Evolutionary conservation across 208 protist genomes (phyloP).

Genomic region (Phytomonas sp.): DNA sequence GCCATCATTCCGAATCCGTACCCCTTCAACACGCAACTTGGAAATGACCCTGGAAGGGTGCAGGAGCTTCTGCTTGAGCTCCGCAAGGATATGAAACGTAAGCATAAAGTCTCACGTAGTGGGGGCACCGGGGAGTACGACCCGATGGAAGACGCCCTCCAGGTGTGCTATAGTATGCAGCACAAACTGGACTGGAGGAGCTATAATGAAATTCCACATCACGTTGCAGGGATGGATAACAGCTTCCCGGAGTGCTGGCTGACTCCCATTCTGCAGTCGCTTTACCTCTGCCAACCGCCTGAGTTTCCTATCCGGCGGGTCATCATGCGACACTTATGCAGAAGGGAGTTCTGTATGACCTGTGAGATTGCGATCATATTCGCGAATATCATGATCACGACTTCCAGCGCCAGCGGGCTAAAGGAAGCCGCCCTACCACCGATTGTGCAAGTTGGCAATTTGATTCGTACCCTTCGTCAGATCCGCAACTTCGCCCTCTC

Average conservation of each 20-base stretch:
- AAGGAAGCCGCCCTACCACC: conserved; percentile 59
- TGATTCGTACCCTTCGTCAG: conserved; percentile 79
- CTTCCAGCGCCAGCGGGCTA: conserved; percentile 34
- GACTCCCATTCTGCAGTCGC: conserved; percentile 67
- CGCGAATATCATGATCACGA: conserved; percentile 77
- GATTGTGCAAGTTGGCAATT: conserved; percentile 76
- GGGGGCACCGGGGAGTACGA: conserved; percentile 51
- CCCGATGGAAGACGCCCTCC: conserved; percentile 70
- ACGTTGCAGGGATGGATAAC: conserved; percentile 80
- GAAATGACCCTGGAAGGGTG: conserved; percentile 65
- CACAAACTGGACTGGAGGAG: conserved; percentile 72
- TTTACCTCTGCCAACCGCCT: conserved; percentile 79
- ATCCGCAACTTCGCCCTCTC: conserved; percentile 34
- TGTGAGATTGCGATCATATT: conserved; percentile 85
- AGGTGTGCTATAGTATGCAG: conserved; percentile 79
- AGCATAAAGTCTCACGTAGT: conserved; percentile 38
- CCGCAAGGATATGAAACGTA: conserved; percentile 75
- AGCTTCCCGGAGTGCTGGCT: conserved; percentile 88
- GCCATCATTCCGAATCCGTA: conserved; percentile 76
- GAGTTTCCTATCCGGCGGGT: conserved; percentile 78
- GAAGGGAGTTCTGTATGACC: conserved; percentile 78
- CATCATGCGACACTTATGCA: conserved; percentile 74
- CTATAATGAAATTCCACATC: conserved; percentile 74
- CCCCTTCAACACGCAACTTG: conserved; percentile 76
- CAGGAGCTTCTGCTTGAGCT: conserved; percentile 62